phyloP scores from a whole-genome alignment of 2,329 filamentous ascomycete species.

The Ophiocordyceps robertsii region DNA sequence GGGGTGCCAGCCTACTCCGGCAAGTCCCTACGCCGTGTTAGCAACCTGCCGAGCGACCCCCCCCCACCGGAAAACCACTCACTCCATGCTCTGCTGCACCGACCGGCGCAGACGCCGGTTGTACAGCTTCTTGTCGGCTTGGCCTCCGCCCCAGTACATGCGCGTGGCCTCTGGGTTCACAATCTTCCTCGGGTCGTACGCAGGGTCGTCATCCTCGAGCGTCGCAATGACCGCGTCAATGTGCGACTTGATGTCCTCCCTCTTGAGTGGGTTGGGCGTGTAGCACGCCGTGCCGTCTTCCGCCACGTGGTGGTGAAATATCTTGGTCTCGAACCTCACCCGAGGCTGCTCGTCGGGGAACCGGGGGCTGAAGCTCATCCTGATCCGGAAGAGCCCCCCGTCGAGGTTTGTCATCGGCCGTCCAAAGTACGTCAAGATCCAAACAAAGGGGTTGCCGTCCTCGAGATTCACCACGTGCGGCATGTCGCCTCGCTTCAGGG shows the following conservation, averaged over 20 bases:
- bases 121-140: slow-evolving; percentile 70
- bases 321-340: slow-evolving; percentile 62
- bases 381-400: slow-evolving; percentile 76
- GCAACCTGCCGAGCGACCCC: neutral
- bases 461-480: slow-evolving; percentile 66
- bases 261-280: slow-evolving; percentile 42
- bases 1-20: neutral
- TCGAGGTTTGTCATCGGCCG: slow-evolving; percentile 87
- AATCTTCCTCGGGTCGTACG: slow-evolving; percentile 79
- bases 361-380: slow-evolving; percentile 63
- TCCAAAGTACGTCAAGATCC: slow-evolving; percentile 81
- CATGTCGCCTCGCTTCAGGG: slow-evolving; percentile 56
- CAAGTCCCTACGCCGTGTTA: slow-evolving; percentile 11
- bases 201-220: slow-evolving; percentile 77
- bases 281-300: slow-evolving; percentile 75
- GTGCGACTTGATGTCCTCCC: slow-evolving; percentile 69
- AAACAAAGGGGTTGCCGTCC: slow-evolving; percentile 77
- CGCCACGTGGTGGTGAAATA: slow-evolving; percentile 84
- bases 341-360: slow-evolving; percentile 86
- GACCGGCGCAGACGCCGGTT: slow-evolving; percentile 68
- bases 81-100: slow-evolving; percentile 57
- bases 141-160: slow-evolving; percentile 67
- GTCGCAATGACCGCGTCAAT: slow-evolving; percentile 70
- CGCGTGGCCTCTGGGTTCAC: slow-evolving; percentile 78
- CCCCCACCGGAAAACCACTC: slow-evolving; percentile 11